Conservation (phyloP, 805 yeast genomes). For the Candida germanica region DNA sequence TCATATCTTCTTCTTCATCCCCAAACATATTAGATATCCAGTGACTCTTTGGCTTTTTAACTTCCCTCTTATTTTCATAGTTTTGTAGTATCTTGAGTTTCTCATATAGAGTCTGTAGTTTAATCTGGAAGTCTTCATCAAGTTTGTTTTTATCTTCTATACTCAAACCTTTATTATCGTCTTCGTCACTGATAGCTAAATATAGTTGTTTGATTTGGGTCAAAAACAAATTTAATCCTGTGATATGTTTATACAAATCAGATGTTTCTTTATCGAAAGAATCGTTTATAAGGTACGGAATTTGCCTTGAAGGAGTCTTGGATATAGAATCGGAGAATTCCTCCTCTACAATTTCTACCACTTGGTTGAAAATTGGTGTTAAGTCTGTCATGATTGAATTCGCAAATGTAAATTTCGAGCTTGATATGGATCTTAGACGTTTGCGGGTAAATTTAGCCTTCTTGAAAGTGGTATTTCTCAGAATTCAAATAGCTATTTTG, state of each 20-base stretch:
- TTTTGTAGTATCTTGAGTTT: conserved; percentile 47
- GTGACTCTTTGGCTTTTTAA: conserved; percentile 14
- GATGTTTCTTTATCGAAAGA: conserved; percentile 40
- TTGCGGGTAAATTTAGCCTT: too few relatives aligned
- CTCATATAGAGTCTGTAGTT: conserved; percentile 50
- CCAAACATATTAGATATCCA: conserved; percentile 21
- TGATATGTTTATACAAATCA: conserved; percentile 32
- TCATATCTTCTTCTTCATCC: conserved; percentile 32
- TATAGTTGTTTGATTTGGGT: conserved; percentile 23
- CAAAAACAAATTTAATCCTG: conserved; percentile 30
- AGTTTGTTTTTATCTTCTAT: conserved; percentile 51
- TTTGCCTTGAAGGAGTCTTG: conserved; percentile 2
- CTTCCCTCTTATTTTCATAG: conserved; percentile 49
- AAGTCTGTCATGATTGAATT: conserved; percentile 40
- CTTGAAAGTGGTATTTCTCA: too few relatives aligned
- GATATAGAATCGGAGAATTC: conserved; percentile 19
- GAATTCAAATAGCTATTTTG: too few relatives aligned
- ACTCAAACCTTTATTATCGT: conserved; percentile 24
- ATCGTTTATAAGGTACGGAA: conserved; percentile 25
- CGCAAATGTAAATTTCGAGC: too few relatives aligned
- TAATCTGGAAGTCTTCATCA: conserved; percentile 52
- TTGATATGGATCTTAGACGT: too few relatives aligned
- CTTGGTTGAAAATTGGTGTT: conserved; percentile 47
- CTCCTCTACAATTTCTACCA: conserved; percentile 42
- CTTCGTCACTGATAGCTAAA: conserved; percentile 21